These are phyloP conservation scores for Elaeagnus macrophylla DNA, from an alignment of 306 rosid species.

Conservation along the genomic window DNA sequence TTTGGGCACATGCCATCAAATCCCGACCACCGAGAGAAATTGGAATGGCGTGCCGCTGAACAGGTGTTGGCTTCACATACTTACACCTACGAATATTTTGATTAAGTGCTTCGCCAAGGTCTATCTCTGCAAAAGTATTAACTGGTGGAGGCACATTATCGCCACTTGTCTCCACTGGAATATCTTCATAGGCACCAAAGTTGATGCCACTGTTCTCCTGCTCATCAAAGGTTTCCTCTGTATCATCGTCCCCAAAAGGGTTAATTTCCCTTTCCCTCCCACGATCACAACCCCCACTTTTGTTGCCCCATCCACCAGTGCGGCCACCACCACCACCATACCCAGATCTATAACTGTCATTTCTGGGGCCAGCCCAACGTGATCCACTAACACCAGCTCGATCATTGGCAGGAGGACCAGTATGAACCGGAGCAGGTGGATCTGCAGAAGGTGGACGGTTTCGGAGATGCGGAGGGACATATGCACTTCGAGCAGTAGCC, in stretches of 20 bases:
- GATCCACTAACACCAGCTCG: conserved; percentile 33
- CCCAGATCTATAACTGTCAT: conserved; percentile 41
- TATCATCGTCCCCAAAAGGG: conserved; percentile 51
- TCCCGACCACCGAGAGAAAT: conserved; percentile 75
- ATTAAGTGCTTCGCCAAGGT: conserved; percentile 76
- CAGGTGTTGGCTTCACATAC: conserved; percentile 80
- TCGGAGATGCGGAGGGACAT: conserved; percentile 86
- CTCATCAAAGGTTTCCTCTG: conserved; percentile 34
- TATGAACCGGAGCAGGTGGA: conserved; percentile 31
- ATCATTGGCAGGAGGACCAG: conserved; percentile 33
- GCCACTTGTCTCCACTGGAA: conserved; percentile 82
- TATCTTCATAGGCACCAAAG: conserved; percentile 79
- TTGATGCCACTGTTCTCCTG: conserved; percentile 63
- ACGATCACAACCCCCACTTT: conserved; percentile 59
- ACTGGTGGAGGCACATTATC: conserved; percentile 66
- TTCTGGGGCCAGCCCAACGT: conserved; percentile 40
- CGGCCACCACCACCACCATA: conserved; percentile 38
- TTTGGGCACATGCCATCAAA: conserved; percentile 91
- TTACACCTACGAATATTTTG: conserved; percentile 66
- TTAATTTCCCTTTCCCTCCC: conserved; percentile 66
- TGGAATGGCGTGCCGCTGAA: conserved; percentile 79
- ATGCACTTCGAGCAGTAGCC: conserved; percentile 37
- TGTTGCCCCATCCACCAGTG: conserved; percentile 42
- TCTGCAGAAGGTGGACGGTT: conserved; percentile 43
- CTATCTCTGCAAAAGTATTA: conserved; percentile 80